Conservation (phyloP, 2,329 filamentous ascomycete species). For the Penicillium sp. region DNA sequence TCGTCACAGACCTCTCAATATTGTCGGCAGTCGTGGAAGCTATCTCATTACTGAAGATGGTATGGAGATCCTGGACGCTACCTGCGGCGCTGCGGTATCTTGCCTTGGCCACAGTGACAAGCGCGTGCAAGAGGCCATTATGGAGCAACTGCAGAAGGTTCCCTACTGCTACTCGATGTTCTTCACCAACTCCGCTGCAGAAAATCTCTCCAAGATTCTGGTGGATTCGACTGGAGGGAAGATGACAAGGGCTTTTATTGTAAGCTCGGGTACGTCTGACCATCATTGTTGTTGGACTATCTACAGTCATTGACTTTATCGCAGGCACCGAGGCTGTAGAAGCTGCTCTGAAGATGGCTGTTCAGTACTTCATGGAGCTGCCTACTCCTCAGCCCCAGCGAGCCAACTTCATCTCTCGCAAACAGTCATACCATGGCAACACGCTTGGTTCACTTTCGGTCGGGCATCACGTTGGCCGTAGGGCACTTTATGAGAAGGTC, state of each 20-base stretch:
- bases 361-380: constrained; percentile 63
- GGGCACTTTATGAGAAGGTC: constrained; percentile 59
- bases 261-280: constrained; percentile 50
- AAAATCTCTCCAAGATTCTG: constrained; percentile 50
- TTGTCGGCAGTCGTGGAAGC: constrained; percentile 47
- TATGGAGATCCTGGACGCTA: constrained; percentile 64
- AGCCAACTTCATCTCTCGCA: constrained; percentile 60
- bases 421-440: constrained; percentile 66
- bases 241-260: constrained; percentile 55
- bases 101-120: constrained; percentile 66
- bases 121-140: constrained; percentile 60
- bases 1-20: constrained; percentile 41
- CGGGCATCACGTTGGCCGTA: constrained; percentile 60
- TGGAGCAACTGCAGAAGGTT: constrained; percentile 56
- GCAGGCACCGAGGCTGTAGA: constrained; percentile 65
- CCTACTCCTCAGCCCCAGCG: constrained; percentile 50
- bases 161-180: constrained; percentile 57
- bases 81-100: constrained; percentile 69
- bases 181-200: constrained; percentile 53
- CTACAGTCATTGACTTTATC: constrained; percentile 1
- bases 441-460: constrained; percentile 66
- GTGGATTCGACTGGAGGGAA: constrained; percentile 49
- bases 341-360: constrained; percentile 62
- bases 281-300: background rate
- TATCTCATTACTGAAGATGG: constrained; percentile 51